phyloP scores from a whole-genome alignment of 495 filamentous ascomycete genomes.

The Talaromyces nanjingensis region DNA sequence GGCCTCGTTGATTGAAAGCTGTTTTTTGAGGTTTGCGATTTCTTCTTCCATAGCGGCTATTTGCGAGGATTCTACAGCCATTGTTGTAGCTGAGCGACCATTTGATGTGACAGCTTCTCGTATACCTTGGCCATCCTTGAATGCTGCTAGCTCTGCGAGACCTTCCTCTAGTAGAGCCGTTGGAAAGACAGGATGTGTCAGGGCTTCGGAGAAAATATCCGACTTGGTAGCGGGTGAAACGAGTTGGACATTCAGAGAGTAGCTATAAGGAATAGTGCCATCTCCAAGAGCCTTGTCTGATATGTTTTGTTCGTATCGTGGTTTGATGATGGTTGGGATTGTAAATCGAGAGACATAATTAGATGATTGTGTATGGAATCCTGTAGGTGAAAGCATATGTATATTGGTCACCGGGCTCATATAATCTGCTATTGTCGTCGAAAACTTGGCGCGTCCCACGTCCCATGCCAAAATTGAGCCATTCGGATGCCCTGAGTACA shows the following conservation, averaged over 20 bases:
- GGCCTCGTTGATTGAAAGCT: slow-evolving; percentile 29
- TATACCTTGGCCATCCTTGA: slow-evolving; percentile 19
- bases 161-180: slow-evolving; percentile 47
- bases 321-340: slow-evolving; percentile 62
- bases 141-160: slow-evolving; percentile 42
- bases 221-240: slow-evolving; percentile 15
- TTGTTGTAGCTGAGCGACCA: neutral
- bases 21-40: slow-evolving; percentile 32
- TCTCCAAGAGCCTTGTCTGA: slow-evolving; percentile 33
- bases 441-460: slow-evolving; percentile 56
- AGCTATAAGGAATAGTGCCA: slow-evolving; percentile 55
- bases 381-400: slow-evolving; percentile 54
- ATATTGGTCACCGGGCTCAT: slow-evolving; percentile 77
- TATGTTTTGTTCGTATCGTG: slow-evolving; percentile 44
- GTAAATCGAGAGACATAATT: slow-evolving; percentile 35
- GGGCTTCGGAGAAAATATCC: slow-evolving; percentile 39
- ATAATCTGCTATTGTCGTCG: slow-evolving; percentile 55
- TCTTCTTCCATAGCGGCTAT: slow-evolving; percentile 30
- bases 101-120: slow-evolving; percentile 12
- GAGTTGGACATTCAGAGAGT: slow-evolving; percentile 63
- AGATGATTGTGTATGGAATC: slow-evolving; percentile 39
- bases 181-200: slow-evolving; percentile 48
- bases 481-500: slow-evolving; percentile 74
- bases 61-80: slow-evolving; percentile 22
- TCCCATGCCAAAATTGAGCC: slow-evolving; percentile 80